Evolutionary conservation across 2,329 filamentous ascomycete species (phyloP).

Genomic region (Alternaria sp.): DNA sequence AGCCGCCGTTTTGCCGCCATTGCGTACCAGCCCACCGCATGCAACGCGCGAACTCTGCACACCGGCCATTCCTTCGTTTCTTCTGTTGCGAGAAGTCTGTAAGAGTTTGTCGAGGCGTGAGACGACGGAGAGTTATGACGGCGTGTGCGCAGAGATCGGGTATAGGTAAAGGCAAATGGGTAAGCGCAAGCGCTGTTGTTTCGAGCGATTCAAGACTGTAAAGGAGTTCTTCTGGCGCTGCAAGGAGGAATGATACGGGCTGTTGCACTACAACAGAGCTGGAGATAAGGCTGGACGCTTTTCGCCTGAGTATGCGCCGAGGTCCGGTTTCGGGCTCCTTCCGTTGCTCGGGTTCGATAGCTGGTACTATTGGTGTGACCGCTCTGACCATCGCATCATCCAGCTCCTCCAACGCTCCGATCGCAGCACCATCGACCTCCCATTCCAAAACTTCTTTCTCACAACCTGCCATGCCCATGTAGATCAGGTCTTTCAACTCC

Average conservation of each 20-base stretch:
- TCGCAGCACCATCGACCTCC: constrained; percentile 32
- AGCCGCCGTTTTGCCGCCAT: constrained; percentile 41
- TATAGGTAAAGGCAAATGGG: constrained; percentile 31
- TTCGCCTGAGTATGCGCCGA: constrained; percentile 26
- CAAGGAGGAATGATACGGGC: constrained; percentile 25
- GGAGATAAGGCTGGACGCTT: constrained; percentile 19
- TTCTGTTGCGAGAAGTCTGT: constrained; percentile 30
- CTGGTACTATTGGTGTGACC: constrained; percentile 20
- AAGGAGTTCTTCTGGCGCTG: constrained; percentile 30
- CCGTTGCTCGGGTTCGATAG: not conserved
- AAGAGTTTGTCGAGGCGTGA: constrained; percentile 33
- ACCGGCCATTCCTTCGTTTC: constrained; percentile 25
- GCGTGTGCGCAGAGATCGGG: constrained; percentile 42
- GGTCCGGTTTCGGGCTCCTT: constrained; percentile 9
- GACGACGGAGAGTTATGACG: constrained; percentile 37
- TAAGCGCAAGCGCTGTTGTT: constrained; percentile 38
- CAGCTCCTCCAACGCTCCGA: constrained; percentile 37
- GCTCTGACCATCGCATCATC: constrained; percentile 36
- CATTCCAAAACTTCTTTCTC: constrained; percentile 38
- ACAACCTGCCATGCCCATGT: constrained; percentile 34
- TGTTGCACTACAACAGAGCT: not conserved
- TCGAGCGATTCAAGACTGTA: constrained; percentile 44
- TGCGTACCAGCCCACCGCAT: constrained; percentile 42
- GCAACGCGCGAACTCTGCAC: constrained; percentile 43
- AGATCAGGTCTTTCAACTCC: constrained; percentile 44